These are phyloP conservation scores for Alternaria longipes DNA, from an alignment of 2,329 filamentous ascomycete species.

Conservation along the genomic window DNA sequence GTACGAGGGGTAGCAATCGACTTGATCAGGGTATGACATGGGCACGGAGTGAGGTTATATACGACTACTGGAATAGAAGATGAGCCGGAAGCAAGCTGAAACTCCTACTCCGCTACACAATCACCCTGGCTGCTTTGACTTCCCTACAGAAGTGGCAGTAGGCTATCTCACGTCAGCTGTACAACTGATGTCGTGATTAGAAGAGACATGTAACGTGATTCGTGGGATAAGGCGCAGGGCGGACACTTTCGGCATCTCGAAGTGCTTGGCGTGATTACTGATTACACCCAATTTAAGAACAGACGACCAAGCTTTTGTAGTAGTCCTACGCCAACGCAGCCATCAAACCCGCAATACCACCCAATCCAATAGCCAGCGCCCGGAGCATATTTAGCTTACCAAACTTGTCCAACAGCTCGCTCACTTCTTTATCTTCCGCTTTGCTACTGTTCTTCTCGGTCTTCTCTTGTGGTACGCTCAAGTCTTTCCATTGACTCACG, in stretches of 20 bases:
- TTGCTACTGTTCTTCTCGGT: slow-evolving; percentile 22
- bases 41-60: background rate
- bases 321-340: slow-evolving; percentile 21
- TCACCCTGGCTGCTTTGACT: background rate
- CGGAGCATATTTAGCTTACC: slow-evolving; percentile 33
- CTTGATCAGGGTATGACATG: background rate
- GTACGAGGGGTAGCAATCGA: background rate
- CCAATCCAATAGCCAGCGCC: slow-evolving; percentile 34
- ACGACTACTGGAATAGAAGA: background rate
- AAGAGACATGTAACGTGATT: background rate
- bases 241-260: background rate
- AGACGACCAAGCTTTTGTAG: background rate
- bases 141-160: background rate
- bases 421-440: slow-evolving; percentile 31
- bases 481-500: slow-evolving; percentile 39
- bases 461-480: slow-evolving; percentile 34
- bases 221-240: background rate
- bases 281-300: too few relatives aligned
- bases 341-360: slow-evolving; percentile 37
- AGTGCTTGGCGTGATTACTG: background rate
- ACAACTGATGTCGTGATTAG: background rate
- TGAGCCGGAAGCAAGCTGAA: background rate
- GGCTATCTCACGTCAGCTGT: slow-evolving; percentile 2
- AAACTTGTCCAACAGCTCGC: slow-evolving; percentile 33
- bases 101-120: background rate